Base-by-base conservation (phyloP, 805 yeast species). In the Nakazawaea wyomingensis region DNA sequence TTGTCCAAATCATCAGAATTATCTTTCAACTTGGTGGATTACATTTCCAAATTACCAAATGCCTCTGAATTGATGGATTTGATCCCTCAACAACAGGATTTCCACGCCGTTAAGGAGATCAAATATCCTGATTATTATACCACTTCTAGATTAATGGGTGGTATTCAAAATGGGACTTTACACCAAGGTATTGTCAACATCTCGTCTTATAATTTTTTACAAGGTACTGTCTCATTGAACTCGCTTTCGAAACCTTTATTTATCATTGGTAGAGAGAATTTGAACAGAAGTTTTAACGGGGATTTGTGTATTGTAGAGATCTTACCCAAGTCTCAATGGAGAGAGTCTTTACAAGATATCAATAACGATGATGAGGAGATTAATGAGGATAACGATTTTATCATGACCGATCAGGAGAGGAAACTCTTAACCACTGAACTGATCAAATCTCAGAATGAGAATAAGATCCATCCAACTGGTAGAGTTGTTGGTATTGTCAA, bases 221-320 rank as follows among this genome's bases (percentile, higher is more conserved):
- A 93, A 65, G 99, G 96, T 39, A 74, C 85, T 1, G 82, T 93
- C 2, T 73, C 78, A 39, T 76, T 85, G 4, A 68, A 82, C 2
- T 76, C 84, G 0, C 82, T 87, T 55, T 81, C 87, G 34, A 84
- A 82, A 58, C 97, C 97, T 1, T 69, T 93, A 24, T 67, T 91
- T 32, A 69, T 93, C 30, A 64, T 85, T 10, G 99, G 99, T 0
- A 73, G 90, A 37, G 86, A 85, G 54, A 81, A 82, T 59, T 64
- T 93, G 52, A 93, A 93, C 60, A 79, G 99, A 62, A 85, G 91
- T 0, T 91, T 91, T 66, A 87, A 86, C 54, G 90, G 96, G 21
- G 99, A 93, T 56, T 75, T 80, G 29, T 98, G 93, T 24, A 85
- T 89, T 36, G 88, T 93, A 4, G 98, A 93, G 62, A 66, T 93